Conservation (phyloP, 805 yeast genomes). For the Candida koratica region DNA sequence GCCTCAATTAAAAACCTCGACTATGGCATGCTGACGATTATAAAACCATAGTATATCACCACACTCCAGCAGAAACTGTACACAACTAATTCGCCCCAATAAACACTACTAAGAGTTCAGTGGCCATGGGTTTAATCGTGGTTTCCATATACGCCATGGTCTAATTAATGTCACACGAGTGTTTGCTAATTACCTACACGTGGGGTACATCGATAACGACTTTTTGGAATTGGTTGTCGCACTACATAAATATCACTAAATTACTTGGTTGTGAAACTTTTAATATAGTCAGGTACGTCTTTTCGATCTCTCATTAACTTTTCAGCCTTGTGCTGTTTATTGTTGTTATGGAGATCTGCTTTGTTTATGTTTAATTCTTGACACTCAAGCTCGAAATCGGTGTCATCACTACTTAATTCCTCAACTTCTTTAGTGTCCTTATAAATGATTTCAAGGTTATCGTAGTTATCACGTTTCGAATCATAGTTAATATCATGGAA, state of each 20-base stretch:
- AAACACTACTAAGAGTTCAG: no score
- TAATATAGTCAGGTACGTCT: constrained; percentile 68
- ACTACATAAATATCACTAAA: neutral
- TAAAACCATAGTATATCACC: no score
- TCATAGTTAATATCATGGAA: constrained; percentile 59
- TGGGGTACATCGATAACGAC: constrained; percentile 2
- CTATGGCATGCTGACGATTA: no score
- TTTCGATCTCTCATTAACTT: constrained; percentile 59
- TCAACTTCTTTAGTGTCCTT: constrained; percentile 37
- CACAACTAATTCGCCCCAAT: no score
- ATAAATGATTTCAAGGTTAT: constrained; percentile 65
- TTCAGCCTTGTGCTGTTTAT: constrained; percentile 34
- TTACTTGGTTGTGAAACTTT: constrained; percentile 32
- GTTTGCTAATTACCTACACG: constrained; percentile 6
- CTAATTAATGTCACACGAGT: constrained; percentile 7
- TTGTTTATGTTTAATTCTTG: constrained; percentile 31
- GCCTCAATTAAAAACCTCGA: no score
- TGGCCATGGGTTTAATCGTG: no score
- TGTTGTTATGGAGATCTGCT: constrained; percentile 22
- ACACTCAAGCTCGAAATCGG: constrained; percentile 32
- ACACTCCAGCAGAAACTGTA: no score
- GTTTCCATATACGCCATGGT: no score
- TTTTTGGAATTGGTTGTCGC: constrained; percentile 3
- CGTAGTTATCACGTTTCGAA: constrained; percentile 76
- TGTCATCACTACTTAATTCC: constrained; percentile 21